A percentile compares a stretch with the other conserved stretches of the same genome.
Conservation (phyloP, 2,329 filamentous ascomycete species). For the Diplodia intermedia region DNA sequence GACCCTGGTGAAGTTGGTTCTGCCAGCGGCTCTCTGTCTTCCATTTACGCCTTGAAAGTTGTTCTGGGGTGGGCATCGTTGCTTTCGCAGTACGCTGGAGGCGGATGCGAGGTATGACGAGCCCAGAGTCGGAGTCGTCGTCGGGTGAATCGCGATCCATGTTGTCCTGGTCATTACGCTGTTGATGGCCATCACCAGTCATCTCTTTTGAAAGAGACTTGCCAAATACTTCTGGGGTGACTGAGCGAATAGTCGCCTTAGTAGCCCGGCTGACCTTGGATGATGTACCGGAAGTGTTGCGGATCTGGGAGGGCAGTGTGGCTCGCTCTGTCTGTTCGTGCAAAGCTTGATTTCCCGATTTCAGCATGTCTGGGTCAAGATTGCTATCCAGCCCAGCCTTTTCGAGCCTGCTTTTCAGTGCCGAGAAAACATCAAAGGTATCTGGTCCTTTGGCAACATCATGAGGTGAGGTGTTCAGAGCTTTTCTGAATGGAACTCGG, state of each 20-base stretch:
- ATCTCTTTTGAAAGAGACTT: conserved; percentile 4
- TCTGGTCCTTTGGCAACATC: conserved; percentile 33
- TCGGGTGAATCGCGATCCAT: conserved; percentile 18
- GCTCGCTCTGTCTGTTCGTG: conserved; percentile 24
- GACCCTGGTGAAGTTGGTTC: conserved; percentile 46
- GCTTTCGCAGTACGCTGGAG: conserved; percentile 32
- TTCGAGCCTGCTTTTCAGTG: conserved; percentile 64
- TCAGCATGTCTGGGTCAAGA: conserved; percentile 3
- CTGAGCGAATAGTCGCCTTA: conserved; percentile 48
- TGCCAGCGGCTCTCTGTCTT: conserved; percentile 53
- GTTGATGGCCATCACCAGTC: background rate
- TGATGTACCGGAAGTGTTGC: conserved; percentile 28
- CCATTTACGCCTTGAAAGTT: conserved; percentile 49
- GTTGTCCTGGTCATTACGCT: background rate
- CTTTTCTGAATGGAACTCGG: conserved; percentile 35
- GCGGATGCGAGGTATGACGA: conserved; percentile 31
- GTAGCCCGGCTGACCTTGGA: conserved; percentile 39
- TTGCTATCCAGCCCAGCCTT: conserved; percentile 39
- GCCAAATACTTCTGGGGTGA: conserved; percentile 40
- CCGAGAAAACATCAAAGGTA: conserved; percentile 60
- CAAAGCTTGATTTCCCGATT: background rate
- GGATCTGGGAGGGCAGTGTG: conserved; percentile 31
- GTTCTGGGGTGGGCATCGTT: conserved; percentile 46
- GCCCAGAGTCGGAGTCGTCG: conserved; percentile 6
- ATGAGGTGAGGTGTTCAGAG: conserved; percentile 34